Percentiles rank a stretch among this genome's conserved stretches.
Evolutionary conservation across 2,329 filamentous ascomycete genomes (phyloP).

Genomic region (Canariomyces notabilis): DNA sequence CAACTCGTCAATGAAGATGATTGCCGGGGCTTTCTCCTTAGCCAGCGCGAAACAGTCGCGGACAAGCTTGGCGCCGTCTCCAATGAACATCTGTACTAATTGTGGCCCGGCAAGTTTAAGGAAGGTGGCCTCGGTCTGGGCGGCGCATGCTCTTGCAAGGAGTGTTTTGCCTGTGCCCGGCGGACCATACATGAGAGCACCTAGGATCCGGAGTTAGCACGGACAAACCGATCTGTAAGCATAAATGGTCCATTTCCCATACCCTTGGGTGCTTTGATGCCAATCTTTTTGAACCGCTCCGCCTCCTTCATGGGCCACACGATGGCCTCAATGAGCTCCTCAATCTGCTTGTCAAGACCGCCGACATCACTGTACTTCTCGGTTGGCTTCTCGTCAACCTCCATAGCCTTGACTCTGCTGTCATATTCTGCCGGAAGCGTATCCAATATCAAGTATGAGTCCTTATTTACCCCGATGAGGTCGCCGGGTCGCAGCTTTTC

Average conservation of each 20-base stretch:
- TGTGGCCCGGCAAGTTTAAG: slow-evolving; percentile 96
- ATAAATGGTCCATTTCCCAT: slow-evolving; percentile 27
- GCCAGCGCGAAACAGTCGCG: slow-evolving; percentile 95
- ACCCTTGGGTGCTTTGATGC: slow-evolving; percentile 99
- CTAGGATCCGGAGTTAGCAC: slow-evolving; percentile 40
- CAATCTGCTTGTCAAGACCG: slow-evolving; percentile 97
- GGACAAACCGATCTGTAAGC: neutral
- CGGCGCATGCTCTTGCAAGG: slow-evolving; percentile 89
- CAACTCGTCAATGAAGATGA: slow-evolving; percentile 99
- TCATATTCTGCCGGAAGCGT: slow-evolving; percentile 97
- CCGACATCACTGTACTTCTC: slow-evolving; percentile 99
- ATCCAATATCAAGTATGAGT: slow-evolving; percentile 95
- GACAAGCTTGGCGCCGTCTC: slow-evolving; percentile 95
- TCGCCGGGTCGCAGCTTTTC: slow-evolving; percentile 93
- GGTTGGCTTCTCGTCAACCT: slow-evolving; percentile 98
- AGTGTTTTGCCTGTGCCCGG: slow-evolving; percentile 88
- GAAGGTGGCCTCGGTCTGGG: slow-evolving; percentile 97
- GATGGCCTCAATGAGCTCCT: slow-evolving; percentile 95
- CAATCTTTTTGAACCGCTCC: slow-evolving; percentile 98
- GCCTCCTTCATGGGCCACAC: slow-evolving; percentile 99
- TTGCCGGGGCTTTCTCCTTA: slow-evolving; percentile 97
- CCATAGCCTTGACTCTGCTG: slow-evolving; percentile 98
- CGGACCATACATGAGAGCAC: slow-evolving; percentile 95
- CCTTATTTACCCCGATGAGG: slow-evolving; percentile 97
- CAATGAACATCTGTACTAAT: slow-evolving; percentile 99